These are phyloP conservation scores for Fusarium buxicola DNA, from an alignment of 2,329 filamentous ascomycete genomes.

Conservation along the genomic window DNA sequence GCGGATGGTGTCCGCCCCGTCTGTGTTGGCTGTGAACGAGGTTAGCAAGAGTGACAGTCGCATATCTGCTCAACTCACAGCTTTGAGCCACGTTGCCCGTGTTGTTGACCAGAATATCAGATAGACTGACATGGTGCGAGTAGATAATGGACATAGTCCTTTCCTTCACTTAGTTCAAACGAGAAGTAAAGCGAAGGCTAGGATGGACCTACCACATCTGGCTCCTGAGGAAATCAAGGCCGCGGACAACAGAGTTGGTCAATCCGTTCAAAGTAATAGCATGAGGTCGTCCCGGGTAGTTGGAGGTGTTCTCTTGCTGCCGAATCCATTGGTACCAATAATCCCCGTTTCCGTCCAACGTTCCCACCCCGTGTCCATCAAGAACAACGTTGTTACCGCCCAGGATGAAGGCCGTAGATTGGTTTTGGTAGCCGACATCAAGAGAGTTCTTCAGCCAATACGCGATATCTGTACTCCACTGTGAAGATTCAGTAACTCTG, in stretches of 20 bases:
- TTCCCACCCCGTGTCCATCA: conserved; percentile 63
- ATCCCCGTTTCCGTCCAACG: conserved; percentile 69
- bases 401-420: conserved; percentile 65
- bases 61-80: not conserved
- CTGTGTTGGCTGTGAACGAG: conserved; percentile 51
- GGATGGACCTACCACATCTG: conserved; percentile 63
- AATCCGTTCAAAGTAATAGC: conserved; percentile 60
- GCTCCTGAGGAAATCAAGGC: conserved; percentile 64
- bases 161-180: not conserved
- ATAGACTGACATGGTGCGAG: conserved; percentile 58
- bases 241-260: conserved; percentile 60
- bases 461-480: conserved; percentile 58
- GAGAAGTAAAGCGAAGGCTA: not conserved
- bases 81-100: conserved; percentile 50
- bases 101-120: conserved; percentile 66
- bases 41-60: not conserved
- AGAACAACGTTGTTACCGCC: conserved; percentile 64
- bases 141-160: conserved; percentile 63
- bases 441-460: conserved; percentile 66
- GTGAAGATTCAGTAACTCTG: conserved; percentile 24
- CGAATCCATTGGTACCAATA: conserved; percentile 67
- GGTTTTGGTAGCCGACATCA: conserved; percentile 66
- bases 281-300: conserved; percentile 61
- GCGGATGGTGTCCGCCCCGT: conserved; percentile 63
- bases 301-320: conserved; percentile 53